Evolutionary conservation across 2,329 filamentous ascomycete species (phyloP).

Genomic region (Alternaria angustiovoidea): DNA sequence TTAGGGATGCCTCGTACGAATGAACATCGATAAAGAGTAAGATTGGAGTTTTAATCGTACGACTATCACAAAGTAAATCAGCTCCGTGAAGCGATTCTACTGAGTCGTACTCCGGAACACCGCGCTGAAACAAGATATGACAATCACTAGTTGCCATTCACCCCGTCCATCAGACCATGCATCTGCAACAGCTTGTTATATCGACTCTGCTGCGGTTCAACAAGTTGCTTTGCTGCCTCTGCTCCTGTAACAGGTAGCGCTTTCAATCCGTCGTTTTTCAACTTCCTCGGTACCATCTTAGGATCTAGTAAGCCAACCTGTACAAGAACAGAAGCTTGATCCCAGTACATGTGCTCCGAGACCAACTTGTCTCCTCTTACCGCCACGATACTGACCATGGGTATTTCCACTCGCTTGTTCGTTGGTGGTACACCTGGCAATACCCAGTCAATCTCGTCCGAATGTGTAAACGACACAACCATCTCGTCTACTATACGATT

Average conservation of each 20-base stretch:
- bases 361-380: constrained; percentile 62
- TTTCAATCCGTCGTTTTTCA: constrained; percentile 52
- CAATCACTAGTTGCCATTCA: constrained; percentile 22
- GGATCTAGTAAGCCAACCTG: constrained; percentile 65
- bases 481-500: constrained; percentile 69
- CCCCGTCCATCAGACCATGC: constrained; percentile 44
- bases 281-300: constrained; percentile 57
- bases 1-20: not conserved
- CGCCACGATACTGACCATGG: constrained; percentile 64
- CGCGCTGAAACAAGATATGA: constrained; percentile 14
- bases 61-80: not conserved
- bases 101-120: constrained; percentile 11
- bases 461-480: constrained; percentile 64
- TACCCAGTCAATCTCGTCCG: constrained; percentile 65
- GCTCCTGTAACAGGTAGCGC: constrained; percentile 52
- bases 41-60: not conserved
- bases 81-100: not conserved
- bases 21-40: not conserved
- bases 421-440: constrained; percentile 65
- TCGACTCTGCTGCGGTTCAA: constrained; percentile 51
- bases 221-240: constrained; percentile 54
- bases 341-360: constrained; percentile 68
- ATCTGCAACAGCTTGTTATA: constrained; percentile 52
- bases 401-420: constrained; percentile 63
- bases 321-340: constrained; percentile 65